Evolutionary conservation across 1,284 basidiomycete genomes (phyloP).

Genomic region (Inonotus hispidus): DNA sequence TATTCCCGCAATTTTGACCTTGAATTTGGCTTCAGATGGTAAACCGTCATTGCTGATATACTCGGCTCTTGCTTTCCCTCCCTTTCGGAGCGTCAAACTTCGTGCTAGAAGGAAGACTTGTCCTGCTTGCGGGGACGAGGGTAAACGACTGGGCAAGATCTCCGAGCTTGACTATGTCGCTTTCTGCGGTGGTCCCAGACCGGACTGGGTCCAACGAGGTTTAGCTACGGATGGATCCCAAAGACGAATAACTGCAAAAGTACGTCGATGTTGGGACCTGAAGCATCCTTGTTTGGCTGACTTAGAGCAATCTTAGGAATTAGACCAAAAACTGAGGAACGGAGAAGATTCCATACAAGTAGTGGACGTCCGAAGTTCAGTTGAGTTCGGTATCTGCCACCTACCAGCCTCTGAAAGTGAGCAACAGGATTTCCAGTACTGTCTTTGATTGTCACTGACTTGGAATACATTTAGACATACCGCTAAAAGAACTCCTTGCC

Average conservation of each 20-base stretch:
- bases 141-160: conserved; percentile 38
- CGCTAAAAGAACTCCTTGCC: conserved; percentile 55
- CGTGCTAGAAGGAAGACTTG: conserved; percentile 61
- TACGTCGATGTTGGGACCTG: conserved; percentile 22
- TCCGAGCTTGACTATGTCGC: conserved; percentile 65
- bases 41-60: conserved; percentile 65
- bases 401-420: conserved; percentile 73
- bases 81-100: conserved; percentile 81
- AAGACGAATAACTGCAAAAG: conserved; percentile 46
- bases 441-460: not conserved
- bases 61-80: conserved; percentile 62
- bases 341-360: conserved; percentile 35
- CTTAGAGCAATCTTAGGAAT: conserved; percentile 31
- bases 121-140: conserved; percentile 52
- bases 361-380: conserved; percentile 79
- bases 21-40: conserved; percentile 36
- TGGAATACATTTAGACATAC: conserved; percentile 49
- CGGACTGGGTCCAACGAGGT: conserved; percentile 59
- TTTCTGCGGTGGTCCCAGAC: conserved; percentile 67
- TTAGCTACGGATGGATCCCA: conserved; percentile 31
- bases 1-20: not conserved
- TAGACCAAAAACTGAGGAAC: conserved; percentile 35
- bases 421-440: conserved; percentile 28
- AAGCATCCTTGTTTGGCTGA: not conserved
- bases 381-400: conserved; percentile 86